Percentiles rank a stretch among this genome's conserved stretches.
Conservation (phyloP, 2,329 filamentous ascomycete genomes). For the Colletotrichum theobromicola region DNA sequence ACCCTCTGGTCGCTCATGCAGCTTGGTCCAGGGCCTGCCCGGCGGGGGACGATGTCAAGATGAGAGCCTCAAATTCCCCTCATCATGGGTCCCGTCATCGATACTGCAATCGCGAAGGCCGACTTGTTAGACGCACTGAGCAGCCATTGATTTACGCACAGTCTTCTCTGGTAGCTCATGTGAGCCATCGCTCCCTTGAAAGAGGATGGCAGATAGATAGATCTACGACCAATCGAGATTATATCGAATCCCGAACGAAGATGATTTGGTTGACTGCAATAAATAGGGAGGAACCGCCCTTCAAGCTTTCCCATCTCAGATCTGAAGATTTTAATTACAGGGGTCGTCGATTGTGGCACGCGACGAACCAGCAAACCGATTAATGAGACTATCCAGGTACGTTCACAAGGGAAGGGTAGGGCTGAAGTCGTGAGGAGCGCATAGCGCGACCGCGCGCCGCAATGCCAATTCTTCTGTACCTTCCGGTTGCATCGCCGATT, state of each 20-base stretch:
- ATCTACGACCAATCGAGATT: not conserved
- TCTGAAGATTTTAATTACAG: not conserved
- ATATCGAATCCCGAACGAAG: not conserved
- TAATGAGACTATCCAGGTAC: not conserved
- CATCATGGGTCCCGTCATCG: not conserved
- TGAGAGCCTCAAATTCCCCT: not conserved
- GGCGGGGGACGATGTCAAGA: not conserved
- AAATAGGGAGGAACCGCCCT: not conserved
- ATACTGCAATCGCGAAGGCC: not conserved
- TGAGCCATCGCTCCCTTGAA: not conserved
- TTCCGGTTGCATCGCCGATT: conserved; percentile 6
- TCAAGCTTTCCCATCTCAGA: not conserved
- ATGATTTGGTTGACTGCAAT: not conserved
- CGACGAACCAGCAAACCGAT: not conserved
- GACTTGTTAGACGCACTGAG: rapidly evolving
- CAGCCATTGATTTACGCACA: not conserved
- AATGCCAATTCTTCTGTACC: not conserved
- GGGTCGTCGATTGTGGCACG: not conserved
- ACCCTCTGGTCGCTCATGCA: not conserved
- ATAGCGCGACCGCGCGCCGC: not conserved
- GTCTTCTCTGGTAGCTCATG: not conserved
- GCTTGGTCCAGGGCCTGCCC: not conserved
- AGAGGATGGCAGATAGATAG: not conserved
- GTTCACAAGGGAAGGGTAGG: not conserved
- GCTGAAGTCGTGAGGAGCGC: not conserved